Conservation (phyloP, 805 yeast species). For the Ogataea angusta region DNA sequence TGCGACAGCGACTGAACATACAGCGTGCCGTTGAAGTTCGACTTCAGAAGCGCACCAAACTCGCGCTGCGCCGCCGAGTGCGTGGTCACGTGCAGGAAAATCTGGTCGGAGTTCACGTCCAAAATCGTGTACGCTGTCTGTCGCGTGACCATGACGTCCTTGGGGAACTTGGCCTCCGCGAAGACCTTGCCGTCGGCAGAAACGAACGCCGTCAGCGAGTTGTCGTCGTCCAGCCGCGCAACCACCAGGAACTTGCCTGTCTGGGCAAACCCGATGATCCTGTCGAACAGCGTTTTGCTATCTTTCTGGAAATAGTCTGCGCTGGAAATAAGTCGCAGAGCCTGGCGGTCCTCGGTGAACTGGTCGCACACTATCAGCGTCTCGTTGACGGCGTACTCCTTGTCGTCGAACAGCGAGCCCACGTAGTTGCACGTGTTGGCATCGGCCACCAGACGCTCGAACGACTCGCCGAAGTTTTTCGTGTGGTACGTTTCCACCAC, state of each 20-base stretch:
- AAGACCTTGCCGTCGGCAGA: constrained; percentile 74
- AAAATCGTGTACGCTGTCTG: constrained; percentile 78
- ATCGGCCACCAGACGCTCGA: constrained; percentile 50
- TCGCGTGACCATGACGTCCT: constrained; percentile 51
- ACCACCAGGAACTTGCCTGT: constrained; percentile 71
- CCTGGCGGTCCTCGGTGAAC: constrained; percentile 28
- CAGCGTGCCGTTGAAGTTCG: constrained; percentile 88
- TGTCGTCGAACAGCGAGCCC: constrained; percentile 45
- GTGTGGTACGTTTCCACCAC: constrained; percentile 58
- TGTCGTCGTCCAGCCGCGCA: constrained; percentile 54
- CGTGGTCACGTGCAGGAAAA: constrained; percentile 83
- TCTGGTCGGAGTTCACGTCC: constrained; percentile 65
- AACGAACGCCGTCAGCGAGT: constrained; percentile 62
- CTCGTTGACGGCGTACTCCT: constrained; percentile 31
- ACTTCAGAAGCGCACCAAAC: constrained; percentile 77
- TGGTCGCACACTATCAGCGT: constrained; percentile 66
- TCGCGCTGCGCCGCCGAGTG: constrained; percentile 47
- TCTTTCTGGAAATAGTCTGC: constrained; percentile 47
- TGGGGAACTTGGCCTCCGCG: constrained; percentile 80
- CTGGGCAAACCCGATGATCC: constrained; percentile 70
- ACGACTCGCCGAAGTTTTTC: constrained; percentile 62
- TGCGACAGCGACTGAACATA: constrained; percentile 64
- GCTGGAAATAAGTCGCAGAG: constrained; percentile 40
- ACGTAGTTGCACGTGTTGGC: constrained; percentile 65
- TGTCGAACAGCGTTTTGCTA: constrained; percentile 43